phyloP scores from a whole-genome alignment of 768 basidiomycete genomes.

The Phaeotremella skinneri region DNA sequence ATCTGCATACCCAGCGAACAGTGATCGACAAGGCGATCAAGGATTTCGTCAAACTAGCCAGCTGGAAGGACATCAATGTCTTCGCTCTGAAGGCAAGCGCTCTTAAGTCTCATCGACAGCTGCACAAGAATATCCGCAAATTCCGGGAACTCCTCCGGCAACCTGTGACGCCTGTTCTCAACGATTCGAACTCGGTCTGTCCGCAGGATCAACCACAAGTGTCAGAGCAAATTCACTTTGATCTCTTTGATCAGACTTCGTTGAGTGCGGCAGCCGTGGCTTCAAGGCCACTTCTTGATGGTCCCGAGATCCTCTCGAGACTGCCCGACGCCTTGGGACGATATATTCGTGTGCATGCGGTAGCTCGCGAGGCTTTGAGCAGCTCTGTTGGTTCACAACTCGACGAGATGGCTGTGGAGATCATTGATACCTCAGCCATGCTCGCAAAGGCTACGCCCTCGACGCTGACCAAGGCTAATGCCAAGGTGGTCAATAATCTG shows the following conservation, averaged over 20 bases:
- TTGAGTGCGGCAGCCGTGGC: background rate
- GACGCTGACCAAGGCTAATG: constrained; percentile 57
- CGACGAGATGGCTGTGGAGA: constrained; percentile 61
- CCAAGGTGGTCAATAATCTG: constrained; percentile 63
- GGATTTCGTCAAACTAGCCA: constrained; percentile 87
- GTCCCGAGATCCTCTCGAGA: constrained; percentile 23
- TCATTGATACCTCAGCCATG: constrained; percentile 55
- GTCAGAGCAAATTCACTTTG: background rate
- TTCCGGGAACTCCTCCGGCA: constrained; percentile 85
- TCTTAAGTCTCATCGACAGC: constrained; percentile 79
- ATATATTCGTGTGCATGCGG: constrained; percentile 57
- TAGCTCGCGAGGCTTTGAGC: constrained; percentile 57
- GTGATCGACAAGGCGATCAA: constrained; percentile 74
- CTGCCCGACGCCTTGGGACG: constrained; percentile 54
- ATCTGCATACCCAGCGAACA: constrained; percentile 61
- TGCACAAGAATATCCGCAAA: constrained; percentile 86
- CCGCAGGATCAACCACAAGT: constrained; percentile 27
- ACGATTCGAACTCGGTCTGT: constrained; percentile 20
- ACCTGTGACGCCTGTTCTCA: constrained; percentile 55
- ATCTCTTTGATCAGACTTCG: constrained; percentile 4
- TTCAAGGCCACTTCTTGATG: constrained; percentile 1
- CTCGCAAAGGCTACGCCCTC: constrained; percentile 53
- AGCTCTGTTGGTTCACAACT: constrained; percentile 46
- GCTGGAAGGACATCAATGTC: constrained; percentile 97
- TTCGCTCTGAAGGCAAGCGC: constrained; percentile 90